Evolutionary conservation across 2,329 filamentous ascomycete genomes (phyloP), one percentile per base, ranked within the genome.

Genomic region (Hypoxylon sp.): DNA sequence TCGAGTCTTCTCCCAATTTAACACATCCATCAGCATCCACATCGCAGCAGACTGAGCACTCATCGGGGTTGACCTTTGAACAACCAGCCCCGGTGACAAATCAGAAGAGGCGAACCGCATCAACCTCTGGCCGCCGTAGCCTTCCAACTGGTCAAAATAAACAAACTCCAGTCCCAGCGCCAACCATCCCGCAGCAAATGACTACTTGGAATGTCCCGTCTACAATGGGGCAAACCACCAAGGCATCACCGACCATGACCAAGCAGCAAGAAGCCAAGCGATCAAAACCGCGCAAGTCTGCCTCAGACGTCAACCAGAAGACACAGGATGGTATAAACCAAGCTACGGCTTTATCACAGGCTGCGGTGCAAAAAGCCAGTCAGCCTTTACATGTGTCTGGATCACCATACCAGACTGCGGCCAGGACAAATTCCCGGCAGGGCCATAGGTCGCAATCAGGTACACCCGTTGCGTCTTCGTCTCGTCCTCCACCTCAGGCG

Each of bases 351-450:
- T 52, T 75, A 6, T 66, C 75, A 1, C 76, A 79, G 38, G 69
- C 73, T 4, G 52, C 73, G 14, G 50, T 72, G 2, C 75, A 74
- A 38, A 65, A 65, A 3, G 65, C 69, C 11, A 73, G 70, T 53
- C 80, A 73, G 68, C 77, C 69, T 68, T 79, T 75, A 45, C 64
- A 70, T 19, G 69, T 73, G 59, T 74, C 63, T 6, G 70, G 69
- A 6, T 77, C 76, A 6, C 76, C 74, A 2, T 76, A 74, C 41
- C 75, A 76, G 48, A 68, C 57, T 36, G 32, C 72, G 36, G 67
- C 74, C n/a, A 72, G 72, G 14, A 30, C 72, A 34, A 70, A 70
- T 9, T 70, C 76, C 60, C 71, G 69, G 28, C 76, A 78, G 60
- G 65, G 67, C 14, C 74, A 73, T 13, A 72, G 69, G 34, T 77